phyloP scores from a whole-genome alignment of 768 basidiomycete genomes.

The Melanogaster broomeanus region DNA sequence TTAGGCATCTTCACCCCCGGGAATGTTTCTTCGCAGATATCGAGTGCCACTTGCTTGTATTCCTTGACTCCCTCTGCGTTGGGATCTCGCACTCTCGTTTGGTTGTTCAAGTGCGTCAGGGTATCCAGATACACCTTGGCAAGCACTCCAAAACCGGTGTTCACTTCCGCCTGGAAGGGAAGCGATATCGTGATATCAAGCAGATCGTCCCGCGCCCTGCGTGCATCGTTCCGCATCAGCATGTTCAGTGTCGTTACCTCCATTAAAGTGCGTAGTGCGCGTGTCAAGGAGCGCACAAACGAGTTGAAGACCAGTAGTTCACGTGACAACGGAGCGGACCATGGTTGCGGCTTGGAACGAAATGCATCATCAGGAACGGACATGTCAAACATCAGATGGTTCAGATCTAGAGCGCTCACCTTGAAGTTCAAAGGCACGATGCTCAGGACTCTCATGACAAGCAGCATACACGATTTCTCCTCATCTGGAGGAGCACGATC shows the following conservation, averaged over 20 bases:
- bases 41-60: constrained; percentile 84
- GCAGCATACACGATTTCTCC: constrained; percentile 90
- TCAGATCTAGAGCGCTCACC: constrained; percentile 45
- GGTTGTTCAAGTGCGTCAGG: constrained; percentile 83
- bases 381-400: neutral
- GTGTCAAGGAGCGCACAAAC: constrained; percentile 89
- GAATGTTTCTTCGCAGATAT: constrained; percentile 93
- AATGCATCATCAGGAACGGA: constrained; percentile 14
- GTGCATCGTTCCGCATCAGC: constrained; percentile 87
- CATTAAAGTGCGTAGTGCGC: constrained; percentile 85
- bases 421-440: constrained; percentile 95
- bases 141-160: constrained; percentile 97
- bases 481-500: constrained; percentile 58
- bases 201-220: constrained; percentile 84
- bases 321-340: constrained; percentile 95
- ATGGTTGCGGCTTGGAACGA: constrained; percentile 69
- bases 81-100: constrained; percentile 73
- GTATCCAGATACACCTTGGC: constrained; percentile 97
- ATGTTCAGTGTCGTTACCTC: constrained; percentile 93
- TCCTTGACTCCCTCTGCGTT: constrained; percentile 78
- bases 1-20: constrained; percentile 86
- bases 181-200: constrained; percentile 90
- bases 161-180: constrained; percentile 94
- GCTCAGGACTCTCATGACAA: constrained; percentile 96
- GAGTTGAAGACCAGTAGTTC: constrained; percentile 98